Conservation (phyloP, 805 yeast species). For the Torulaspora microellipsoides region DNA sequence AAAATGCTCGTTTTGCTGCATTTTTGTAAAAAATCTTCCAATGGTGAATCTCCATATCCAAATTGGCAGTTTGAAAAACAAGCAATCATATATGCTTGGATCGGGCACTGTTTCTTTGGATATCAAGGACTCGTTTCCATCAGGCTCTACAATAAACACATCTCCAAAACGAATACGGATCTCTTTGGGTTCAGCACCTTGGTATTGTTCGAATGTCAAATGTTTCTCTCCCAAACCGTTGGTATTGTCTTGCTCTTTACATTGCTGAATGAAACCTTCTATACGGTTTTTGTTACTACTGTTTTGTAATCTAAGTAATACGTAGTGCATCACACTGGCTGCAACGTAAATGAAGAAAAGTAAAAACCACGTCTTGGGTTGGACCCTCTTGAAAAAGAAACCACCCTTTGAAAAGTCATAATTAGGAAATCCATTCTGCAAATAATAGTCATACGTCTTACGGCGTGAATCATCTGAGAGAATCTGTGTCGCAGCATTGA, state of each 20-base stretch:
- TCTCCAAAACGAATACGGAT: slow-evolving; percentile 57
- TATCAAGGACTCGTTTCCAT: slow-evolving; percentile 37
- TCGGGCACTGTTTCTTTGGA: slow-evolving; percentile 45
- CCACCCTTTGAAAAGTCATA: slow-evolving; percentile 62
- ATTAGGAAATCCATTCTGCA: slow-evolving; percentile 78
- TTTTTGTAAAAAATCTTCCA: slow-evolving; percentile 36
- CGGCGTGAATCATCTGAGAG: slow-evolving; percentile 56
- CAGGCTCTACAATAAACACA: slow-evolving; percentile 49
- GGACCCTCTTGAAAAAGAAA: slow-evolving; percentile 54
- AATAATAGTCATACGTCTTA: slow-evolving; percentile 79
- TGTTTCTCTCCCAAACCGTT: slow-evolving; percentile 45
- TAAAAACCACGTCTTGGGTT: slow-evolving; percentile 60
- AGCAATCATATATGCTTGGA: slow-evolving; percentile 48
- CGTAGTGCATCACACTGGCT: slow-evolving; percentile 54
- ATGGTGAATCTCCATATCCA: slow-evolving; percentile 43
- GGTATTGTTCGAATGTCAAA: slow-evolving; percentile 42
- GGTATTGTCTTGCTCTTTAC: slow-evolving; percentile 55
- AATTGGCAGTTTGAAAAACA: slow-evolving; percentile 41
- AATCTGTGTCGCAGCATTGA: slow-evolving; percentile 72
- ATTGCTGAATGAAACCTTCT: slow-evolving; percentile 44
- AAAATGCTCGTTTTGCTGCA: slow-evolving; percentile 5
- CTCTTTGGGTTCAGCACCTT: slow-evolving; percentile 44
- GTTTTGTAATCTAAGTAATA: slow-evolving; percentile 49
- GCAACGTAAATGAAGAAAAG: slow-evolving; percentile 47
- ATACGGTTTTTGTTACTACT: slow-evolving; percentile 55